A percentile compares a stretch with the other conserved stretches of the same genome.
These are phyloP conservation scores for Ceratobasidium sp. DNA, from an alignment of 1,284 basidiomycete species.

Conservation along the genomic window DNA sequence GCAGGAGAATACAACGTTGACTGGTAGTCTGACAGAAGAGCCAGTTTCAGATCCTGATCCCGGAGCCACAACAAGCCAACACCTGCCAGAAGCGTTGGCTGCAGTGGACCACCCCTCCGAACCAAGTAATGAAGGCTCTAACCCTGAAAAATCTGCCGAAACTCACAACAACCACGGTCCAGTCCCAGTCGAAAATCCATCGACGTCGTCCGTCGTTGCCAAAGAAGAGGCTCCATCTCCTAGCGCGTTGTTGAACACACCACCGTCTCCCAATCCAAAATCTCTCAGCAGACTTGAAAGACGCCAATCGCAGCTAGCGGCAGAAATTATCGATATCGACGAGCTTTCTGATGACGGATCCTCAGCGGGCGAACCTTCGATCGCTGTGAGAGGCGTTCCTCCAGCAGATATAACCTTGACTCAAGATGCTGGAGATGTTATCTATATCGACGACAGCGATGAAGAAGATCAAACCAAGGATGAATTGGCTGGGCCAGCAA, in stretches of 20 bases:
- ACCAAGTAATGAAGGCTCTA: background rate
- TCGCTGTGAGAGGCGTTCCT: background rate
- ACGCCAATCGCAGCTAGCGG: slow-evolving; percentile 4
- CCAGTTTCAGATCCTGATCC: background rate
- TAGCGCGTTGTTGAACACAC: background rate
- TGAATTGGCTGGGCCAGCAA: background rate
- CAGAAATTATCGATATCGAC: slow-evolving; percentile 23
- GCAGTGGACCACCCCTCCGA: background rate
- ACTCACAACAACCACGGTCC: background rate
- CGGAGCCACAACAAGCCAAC: background rate
- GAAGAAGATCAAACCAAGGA: background rate
- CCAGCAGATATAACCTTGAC: background rate
- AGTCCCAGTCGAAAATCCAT: background rate
- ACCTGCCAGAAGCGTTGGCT: background rate
- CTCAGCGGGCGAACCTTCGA: background rate
- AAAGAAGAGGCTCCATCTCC: slow-evolving; percentile 11
- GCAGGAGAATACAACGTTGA: background rate
- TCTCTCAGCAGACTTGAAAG: slow-evolving; percentile 1
- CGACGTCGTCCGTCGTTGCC: background rate
- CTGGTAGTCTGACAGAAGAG: background rate
- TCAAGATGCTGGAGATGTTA: slow-evolving; percentile 4
- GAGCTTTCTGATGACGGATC: slow-evolving; percentile 15
- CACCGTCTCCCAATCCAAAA: background rate
- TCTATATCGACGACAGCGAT: slow-evolving; percentile 24
- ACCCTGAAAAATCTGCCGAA: background rate